phyloP scores from a whole-genome alignment of 148 eudicot species.

The Vaccinium corymbosum region DNA sequence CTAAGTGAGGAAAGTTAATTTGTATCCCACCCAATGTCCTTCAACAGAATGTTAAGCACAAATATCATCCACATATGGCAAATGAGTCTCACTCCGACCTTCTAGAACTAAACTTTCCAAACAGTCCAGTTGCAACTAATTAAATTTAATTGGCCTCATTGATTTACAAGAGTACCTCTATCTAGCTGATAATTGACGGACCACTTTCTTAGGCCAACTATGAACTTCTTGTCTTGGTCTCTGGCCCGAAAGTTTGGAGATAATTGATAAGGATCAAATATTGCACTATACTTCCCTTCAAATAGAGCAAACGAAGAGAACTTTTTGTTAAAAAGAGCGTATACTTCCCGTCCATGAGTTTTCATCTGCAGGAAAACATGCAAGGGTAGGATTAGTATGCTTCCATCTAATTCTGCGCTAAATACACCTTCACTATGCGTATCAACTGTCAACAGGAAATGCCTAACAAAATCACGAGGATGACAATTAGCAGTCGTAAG shows the following conservation, averaged over 20 bases:
- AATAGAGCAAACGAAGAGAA: constrained; percentile 80
- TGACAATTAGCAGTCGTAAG: no score
- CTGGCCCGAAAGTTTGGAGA: constrained; percentile 52
- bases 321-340: constrained; percentile 60
- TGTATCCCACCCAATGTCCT: neutral
- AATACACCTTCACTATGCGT: neutral
- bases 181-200: constrained; percentile 35
- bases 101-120: neutral
- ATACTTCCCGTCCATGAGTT: constrained; percentile 46
- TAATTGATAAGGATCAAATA: constrained; percentile 59
- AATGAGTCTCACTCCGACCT: neutral
- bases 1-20: neutral
- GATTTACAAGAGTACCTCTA: constrained; percentile 35
- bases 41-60: neutral
- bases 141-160: neutral
- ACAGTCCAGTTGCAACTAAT: neutral
- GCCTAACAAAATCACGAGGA: neutral
- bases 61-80: neutral
- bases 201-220: constrained; percentile 66
- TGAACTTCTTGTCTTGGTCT: constrained; percentile 48
- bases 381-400: neutral
- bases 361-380: constrained; percentile 57
- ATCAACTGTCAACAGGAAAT: neutral
- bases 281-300: constrained; percentile 62
- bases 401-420: neutral